A percentile compares a stretch with the other conserved stretches of the same genome.
phyloP scores from a whole-genome alignment of 2,329 filamentous ascomycete genomes.

The Ceratocystis colombiana region DNA sequence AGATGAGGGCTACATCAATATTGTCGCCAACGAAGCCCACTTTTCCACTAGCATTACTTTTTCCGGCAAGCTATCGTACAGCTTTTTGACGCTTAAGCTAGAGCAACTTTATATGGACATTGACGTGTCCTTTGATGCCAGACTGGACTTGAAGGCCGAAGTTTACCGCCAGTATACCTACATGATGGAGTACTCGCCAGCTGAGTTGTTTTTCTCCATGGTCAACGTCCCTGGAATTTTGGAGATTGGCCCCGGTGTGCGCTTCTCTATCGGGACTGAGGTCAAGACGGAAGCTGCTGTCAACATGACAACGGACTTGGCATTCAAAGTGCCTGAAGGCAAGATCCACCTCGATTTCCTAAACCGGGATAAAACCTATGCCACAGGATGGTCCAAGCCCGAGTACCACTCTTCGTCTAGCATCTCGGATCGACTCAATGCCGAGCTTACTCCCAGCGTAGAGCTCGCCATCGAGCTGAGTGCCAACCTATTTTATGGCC shows the following conservation, averaged over 20 bases:
- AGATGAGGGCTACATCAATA: conserved; percentile 31
- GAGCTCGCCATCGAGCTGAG: conserved; percentile 35
- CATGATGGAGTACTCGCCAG: conserved; percentile 33
- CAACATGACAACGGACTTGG: conserved; percentile 31
- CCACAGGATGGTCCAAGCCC: conserved; percentile 33
- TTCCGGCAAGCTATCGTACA: conserved; percentile 37
- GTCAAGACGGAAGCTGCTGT: conserved; percentile 33
- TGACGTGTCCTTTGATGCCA: conserved; percentile 34
- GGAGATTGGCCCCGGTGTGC: conserved; percentile 33
- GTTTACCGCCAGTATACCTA: conserved; percentile 32
- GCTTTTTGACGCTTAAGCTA: conserved; percentile 32
- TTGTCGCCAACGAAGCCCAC: conserved; percentile 32
- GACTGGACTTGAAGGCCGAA: conserved; percentile 33
- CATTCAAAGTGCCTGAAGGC: conserved; percentile 32
- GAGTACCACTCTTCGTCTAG: conserved; percentile 33
- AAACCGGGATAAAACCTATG: conserved; percentile 29
- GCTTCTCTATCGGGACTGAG: conserved; percentile 34
- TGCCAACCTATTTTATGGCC: conserved; percentile 33
- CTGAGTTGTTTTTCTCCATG: conserved; percentile 33
- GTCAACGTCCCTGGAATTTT: conserved; percentile 37
- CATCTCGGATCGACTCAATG: conserved; percentile 31
- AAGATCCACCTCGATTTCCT: conserved; percentile 36
- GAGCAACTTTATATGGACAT: conserved; percentile 37
- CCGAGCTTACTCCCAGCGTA: conserved; percentile 32
- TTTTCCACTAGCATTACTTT: conserved; percentile 35